Evolutionary conservation across 768 basidiomycete genomes (phyloP).

Genomic region (Naganishia vaughanmartiniae): DNA sequence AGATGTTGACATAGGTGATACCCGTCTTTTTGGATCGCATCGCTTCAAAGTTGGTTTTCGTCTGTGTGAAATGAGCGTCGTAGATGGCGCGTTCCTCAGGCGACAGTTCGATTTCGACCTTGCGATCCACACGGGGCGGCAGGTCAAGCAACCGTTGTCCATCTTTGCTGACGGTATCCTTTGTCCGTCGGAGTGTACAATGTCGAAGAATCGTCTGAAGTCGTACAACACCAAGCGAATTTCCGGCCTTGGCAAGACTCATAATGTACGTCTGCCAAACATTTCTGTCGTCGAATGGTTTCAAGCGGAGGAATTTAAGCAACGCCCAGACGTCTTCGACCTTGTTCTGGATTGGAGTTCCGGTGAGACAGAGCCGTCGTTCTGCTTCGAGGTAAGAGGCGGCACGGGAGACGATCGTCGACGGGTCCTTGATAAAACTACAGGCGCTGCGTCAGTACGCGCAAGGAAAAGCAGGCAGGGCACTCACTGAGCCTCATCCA

Average conservation of each 20-base stretch:
- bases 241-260: constrained; percentile 82
- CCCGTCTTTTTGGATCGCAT: constrained; percentile 94
- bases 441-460: neutral
- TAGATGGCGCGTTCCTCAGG: constrained; percentile 79
- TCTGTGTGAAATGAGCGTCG: constrained; percentile 67
- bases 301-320: constrained; percentile 88
- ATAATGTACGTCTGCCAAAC: constrained; percentile 92
- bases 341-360: constrained; percentile 98
- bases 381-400: constrained; percentile 93
- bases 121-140: constrained; percentile 84
- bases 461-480: neutral
- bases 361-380: constrained; percentile 88
- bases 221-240: constrained; percentile 79
- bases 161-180: constrained; percentile 76
- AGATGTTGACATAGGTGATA: constrained; percentile 86
- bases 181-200: constrained; percentile 92
- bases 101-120: constrained; percentile 80
- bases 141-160: constrained; percentile 82
- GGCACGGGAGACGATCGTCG: constrained; percentile 89
- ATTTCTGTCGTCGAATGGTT: constrained; percentile 88
- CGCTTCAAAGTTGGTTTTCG: constrained; percentile 62
- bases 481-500: constrained; percentile 94
- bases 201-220: constrained; percentile 95
- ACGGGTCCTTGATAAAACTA: constrained; percentile 94
- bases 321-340: constrained; percentile 96